Evolutionary conservation across 2,329 filamentous ascomycete genomes (phyloP).

Genomic region (Aspergillus sojae): DNA sequence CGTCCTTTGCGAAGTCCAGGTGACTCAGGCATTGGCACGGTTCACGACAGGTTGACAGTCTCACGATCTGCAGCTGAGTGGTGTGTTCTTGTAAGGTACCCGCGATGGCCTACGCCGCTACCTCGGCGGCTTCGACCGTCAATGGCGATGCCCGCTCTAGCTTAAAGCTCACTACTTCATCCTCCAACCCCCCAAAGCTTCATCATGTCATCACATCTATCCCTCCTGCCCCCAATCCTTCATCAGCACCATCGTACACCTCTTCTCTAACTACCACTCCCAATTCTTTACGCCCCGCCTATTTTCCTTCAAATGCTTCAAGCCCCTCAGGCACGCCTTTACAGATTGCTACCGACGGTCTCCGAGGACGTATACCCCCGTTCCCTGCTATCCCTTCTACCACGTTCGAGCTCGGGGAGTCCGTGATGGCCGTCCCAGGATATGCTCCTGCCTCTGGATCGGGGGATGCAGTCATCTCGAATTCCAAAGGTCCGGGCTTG

Average conservation of each 20-base stretch:
- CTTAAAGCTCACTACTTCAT: slow-evolving; percentile 40
- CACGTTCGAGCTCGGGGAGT: slow-evolving; percentile 72
- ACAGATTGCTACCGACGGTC: slow-evolving; percentile 37
- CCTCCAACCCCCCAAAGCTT: slow-evolving; percentile 33
- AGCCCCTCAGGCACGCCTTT: slow-evolving; percentile 40
- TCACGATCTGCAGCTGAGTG: slow-evolving; percentile 34
- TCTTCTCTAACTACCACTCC: slow-evolving; percentile 35
- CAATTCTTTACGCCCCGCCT: slow-evolving; percentile 30
- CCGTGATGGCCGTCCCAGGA: slow-evolving; percentile 57
- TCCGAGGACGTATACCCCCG: slow-evolving; percentile 32
- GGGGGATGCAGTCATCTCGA: slow-evolving; percentile 60
- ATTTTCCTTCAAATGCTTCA: slow-evolving; percentile 35
- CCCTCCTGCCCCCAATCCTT: slow-evolving; percentile 27
- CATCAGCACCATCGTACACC: slow-evolving; percentile 32
- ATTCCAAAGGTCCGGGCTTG: slow-evolving; percentile 63
- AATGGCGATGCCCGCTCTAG: slow-evolving; percentile 40
- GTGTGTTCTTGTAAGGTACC: slow-evolving; percentile 31
- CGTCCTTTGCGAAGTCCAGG: slow-evolving; percentile 41
- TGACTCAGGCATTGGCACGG: slow-evolving; percentile 41
- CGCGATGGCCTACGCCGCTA: slow-evolving; percentile 43
- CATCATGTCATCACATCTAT: slow-evolving; percentile 40
- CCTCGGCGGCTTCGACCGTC: slow-evolving; percentile 38
- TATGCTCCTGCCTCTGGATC: slow-evolving; percentile 55
- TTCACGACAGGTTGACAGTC: slow-evolving; percentile 30
- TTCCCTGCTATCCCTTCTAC: slow-evolving; percentile 44